phyloP scores from a whole-genome alignment of 148 eudicot genomes.

The Rhododendron ferrugineum region DNA sequence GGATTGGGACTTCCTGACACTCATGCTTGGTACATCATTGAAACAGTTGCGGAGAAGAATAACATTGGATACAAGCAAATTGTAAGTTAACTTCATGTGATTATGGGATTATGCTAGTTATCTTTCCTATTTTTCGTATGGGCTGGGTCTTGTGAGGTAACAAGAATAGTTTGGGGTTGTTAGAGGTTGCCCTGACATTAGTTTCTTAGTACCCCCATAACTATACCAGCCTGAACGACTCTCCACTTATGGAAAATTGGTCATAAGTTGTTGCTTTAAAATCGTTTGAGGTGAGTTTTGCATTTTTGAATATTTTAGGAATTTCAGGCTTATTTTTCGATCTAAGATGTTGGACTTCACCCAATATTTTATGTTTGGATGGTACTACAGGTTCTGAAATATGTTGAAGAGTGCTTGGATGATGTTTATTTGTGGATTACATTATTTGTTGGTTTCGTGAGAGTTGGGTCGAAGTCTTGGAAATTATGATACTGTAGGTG shows the following conservation, averaged over 20 bases:
- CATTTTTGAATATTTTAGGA: background rate
- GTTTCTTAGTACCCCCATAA: background rate
- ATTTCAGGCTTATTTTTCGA: background rate
- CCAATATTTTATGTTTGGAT: background rate
- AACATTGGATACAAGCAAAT: conserved; percentile 89
- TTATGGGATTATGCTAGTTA: background rate
- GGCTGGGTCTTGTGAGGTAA: background rate
- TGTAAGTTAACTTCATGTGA: conserved; percentile 43
- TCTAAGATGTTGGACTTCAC: background rate
- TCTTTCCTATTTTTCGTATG: background rate
- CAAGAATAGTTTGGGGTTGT: background rate
- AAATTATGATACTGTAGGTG: background rate
- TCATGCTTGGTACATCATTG: conserved; percentile 89
- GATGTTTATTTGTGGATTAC: background rate
- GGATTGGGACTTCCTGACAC: conserved; percentile 92
- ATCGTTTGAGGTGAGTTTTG: background rate
- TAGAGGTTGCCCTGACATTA: background rate
- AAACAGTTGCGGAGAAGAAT: conserved; percentile 93
- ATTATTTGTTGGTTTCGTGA: background rate
- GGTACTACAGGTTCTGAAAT: background rate
- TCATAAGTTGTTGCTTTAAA: background rate
- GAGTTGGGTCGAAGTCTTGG: background rate
- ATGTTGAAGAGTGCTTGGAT: background rate
- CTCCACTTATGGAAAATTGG: background rate
- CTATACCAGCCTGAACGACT: background rate